Conservation (phyloP, 805 yeast species). For the Teunomyces aglyptinius region DNA sequence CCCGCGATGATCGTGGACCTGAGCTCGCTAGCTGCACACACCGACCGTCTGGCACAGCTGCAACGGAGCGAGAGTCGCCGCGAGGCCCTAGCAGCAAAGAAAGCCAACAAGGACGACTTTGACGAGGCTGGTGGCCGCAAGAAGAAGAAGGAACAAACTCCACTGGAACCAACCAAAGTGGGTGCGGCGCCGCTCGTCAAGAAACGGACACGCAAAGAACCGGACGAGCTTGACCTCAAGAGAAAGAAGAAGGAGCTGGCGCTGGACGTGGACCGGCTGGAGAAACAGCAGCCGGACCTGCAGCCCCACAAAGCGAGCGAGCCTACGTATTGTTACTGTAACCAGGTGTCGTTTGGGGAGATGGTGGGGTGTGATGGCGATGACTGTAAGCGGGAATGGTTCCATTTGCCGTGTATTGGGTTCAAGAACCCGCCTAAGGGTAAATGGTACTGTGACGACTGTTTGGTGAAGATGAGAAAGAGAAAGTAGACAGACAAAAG, state of each 20-base stretch:
- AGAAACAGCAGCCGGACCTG: not conserved
- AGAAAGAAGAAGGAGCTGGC: conserved; percentile 17
- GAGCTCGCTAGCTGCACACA: conserved; percentile 36
- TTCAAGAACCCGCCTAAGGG: conserved; percentile 77
- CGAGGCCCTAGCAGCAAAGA: conserved; percentile 89
- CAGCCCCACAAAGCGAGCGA: conserved; percentile 35
- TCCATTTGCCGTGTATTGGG: conserved; percentile 91
- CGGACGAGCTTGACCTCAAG: not conserved
- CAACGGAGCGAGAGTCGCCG: conserved; percentile 82
- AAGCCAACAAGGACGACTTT: conserved; percentile 50
- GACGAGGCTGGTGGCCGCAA: conserved; percentile 21
- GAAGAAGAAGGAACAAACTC: conserved; percentile 20
- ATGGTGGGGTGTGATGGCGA: conserved; percentile 99
- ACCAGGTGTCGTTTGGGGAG: conserved; percentile 95
- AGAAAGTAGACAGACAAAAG: conserved; percentile 4
- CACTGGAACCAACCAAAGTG: conserved; percentile 14
- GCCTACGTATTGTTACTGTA: conserved; percentile 93
- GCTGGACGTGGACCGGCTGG: conserved; percentile 2
- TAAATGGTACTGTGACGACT: conserved; percentile 47
- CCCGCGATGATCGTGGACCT: conserved; percentile 80
- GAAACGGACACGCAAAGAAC: conserved; percentile 5
- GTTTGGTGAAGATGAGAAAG: conserved; percentile 34
- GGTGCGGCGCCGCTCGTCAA: not conserved
- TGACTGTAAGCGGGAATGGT: conserved; percentile 90
- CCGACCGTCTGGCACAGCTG: conserved; percentile 60